Base-by-base conservation (phyloP, 2,329 filamentous ascomycete genomes). In the Colletotrichum eremochloae region DNA sequence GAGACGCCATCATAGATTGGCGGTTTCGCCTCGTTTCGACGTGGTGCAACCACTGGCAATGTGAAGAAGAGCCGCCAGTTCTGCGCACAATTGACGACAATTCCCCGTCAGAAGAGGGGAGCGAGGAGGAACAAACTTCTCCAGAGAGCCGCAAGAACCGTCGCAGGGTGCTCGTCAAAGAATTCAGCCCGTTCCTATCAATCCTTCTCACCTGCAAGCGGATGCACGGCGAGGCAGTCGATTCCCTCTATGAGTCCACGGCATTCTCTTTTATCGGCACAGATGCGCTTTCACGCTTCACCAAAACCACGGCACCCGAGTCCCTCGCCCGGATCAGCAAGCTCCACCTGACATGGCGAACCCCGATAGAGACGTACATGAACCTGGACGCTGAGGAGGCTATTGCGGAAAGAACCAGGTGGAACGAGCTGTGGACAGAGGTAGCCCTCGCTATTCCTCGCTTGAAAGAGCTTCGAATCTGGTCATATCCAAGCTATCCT, bases 241-340 rank as follows among this genome's bases (percentile, higher is more conserved):
- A 68, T 20, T 67, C 68, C 53, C 64, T 73, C 20, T 73, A 71
- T 31, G 60, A 65, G 33, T 29, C 50, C 24, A 67, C 48, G 11
- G 40, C 68, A 4, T 73, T 73, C 42, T 63, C 81, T 78, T 18
- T 73, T 42, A 44, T 72, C 48, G 67, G 61, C 6, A 60, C 60
- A 1, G 60, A 60, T 18, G 44, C 69, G 1, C 46, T 72, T 2
- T 53, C 66, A 5, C 53, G 69, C 15, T 72, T 72, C 20, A 12
- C 64, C 15, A 18, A 24, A 3, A 72, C 69, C 7, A 69, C 65
- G 8, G 9, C 40, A 3, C 1, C 44, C 0, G 42, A 56, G 8
- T 72, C 46, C 18, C 53, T 72, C 12, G 1, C 15, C 20, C 69
- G 66, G 15, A 56, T 72, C 46, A 50, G 24, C 2, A 55, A 36